Evolutionary conservation across 495 filamentous ascomycete genomes (phyloP), one percentile per base, ranked within the genome.

Genomic region (Aspergillus affinis): DNA sequence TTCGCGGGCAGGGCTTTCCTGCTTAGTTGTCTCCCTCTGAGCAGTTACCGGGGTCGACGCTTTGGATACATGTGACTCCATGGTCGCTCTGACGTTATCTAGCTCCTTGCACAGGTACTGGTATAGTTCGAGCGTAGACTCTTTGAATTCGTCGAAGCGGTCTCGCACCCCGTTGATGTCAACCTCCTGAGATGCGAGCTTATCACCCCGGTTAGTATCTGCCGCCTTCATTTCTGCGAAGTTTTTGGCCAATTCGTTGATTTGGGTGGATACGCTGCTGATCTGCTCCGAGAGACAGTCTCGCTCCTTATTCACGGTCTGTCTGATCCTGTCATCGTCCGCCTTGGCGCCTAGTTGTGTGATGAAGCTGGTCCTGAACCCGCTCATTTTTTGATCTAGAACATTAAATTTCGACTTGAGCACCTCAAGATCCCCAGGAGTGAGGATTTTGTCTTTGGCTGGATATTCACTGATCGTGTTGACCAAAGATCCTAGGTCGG

Each of bases 271-370:
- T 10, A 63, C 13, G 26, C 45, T 9, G 15, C 19, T 6, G 15
- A 63, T 30, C 27, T 62, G 47, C 10, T 46, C 48, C n/a, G 9
- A 30, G 8, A 68, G 32, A 2, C 32, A 36, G 20, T 60, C 27
- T 15, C 57, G 60, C 32, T 60, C 65, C 5, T 58, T 18, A n/a
- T 50, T 57, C 26, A 62, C 13, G 21, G 52, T 51, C n/a, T 60
- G 47, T 21, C 60, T 23, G 8, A 59, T 26, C 8, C 1, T 32
- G 29, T 32, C 29, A 32, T 32, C 29, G 29, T 32, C 29, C 10
- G 29, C 29, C 10, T 32, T 32, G 36, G 10, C 36, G 5, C 36
- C 36, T 10, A 41, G 4, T 4, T 41, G 36, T 15, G 6, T 15
- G 36, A 2, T 41, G 12, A 41, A 41, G 36, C 12, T 41, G 36